phyloP scores from a whole-genome alignment of 352 stramenopile species.

The Globisporangium iwayamae region DNA sequence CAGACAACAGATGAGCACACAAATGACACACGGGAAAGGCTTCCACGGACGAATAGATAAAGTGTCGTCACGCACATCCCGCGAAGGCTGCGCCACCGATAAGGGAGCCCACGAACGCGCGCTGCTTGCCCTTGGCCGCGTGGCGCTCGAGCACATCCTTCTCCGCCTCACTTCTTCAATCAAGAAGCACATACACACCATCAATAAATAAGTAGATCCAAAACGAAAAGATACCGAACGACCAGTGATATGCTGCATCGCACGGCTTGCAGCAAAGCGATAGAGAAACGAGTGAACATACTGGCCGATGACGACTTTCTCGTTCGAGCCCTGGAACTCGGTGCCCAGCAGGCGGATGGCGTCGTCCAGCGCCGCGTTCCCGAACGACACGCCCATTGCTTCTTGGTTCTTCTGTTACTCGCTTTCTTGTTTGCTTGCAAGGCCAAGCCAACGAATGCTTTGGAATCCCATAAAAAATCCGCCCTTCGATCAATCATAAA shows the following conservation, averaged over 20 bases:
- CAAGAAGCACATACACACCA: not conserved
- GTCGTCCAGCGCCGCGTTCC: constrained; percentile 46
- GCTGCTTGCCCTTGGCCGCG: constrained; percentile 39
- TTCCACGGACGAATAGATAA: not conserved
- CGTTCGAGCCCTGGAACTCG: constrained; percentile 51
- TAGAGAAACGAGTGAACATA: constrained; percentile 23
- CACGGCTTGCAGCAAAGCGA: no score
- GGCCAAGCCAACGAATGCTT: no score
- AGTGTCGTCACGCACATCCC: constrained; percentile 17
- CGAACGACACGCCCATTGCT: constrained; percentile 17
- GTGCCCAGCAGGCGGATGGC: constrained; percentile 61
- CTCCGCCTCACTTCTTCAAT: constrained; percentile 53
- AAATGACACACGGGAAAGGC: not conserved
- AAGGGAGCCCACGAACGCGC: constrained; percentile 37
- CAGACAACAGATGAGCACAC: no score
- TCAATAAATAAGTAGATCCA: not conserved
- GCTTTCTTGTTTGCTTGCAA: not conserved
- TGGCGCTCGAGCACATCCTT: constrained; percentile 59
- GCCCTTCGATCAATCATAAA: no score
- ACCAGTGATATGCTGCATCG: no score
- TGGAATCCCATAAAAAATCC: no score
- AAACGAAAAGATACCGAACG: not conserved
- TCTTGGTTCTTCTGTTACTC: not conserved
- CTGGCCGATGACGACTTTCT: constrained; percentile 49
- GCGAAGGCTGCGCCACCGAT: constrained; percentile 26